A percentile compares a stretch with the other conserved stretches of the same genome.
These are phyloP conservation scores for Pseudocercospora eumusae DNA, from an alignment of 2,329 filamentous ascomycete species.

Conservation along the genomic window DNA sequence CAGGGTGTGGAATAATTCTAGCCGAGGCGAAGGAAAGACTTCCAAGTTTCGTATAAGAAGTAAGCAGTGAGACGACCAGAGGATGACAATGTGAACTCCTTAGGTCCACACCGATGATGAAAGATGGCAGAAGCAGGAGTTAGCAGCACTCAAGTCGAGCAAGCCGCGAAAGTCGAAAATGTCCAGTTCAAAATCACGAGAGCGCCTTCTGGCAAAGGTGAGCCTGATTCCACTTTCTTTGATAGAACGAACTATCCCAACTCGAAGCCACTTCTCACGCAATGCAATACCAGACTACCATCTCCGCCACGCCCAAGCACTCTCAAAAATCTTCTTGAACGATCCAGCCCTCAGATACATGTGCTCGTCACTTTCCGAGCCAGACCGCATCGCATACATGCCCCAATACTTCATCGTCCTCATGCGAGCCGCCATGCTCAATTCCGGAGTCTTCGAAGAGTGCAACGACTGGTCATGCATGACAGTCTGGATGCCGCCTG, in stretches of 20 bases:
- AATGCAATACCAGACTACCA: not conserved
- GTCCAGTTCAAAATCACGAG: not conserved
- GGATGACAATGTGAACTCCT: not conserved
- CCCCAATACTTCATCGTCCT: slow-evolving; percentile 28
- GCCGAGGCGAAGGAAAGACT: not conserved
- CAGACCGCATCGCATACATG: slow-evolving; percentile 24
- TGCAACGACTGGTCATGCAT: slow-evolving; percentile 27
- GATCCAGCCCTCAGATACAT: slow-evolving; percentile 33
- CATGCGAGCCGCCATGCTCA: slow-evolving; percentile 30
- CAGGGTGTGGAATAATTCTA: no score
- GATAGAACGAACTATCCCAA: no score
- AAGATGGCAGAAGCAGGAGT: not conserved
- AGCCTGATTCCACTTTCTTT: not conserved
- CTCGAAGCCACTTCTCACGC: not conserved
- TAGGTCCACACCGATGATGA: not conserved
- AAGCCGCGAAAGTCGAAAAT: not conserved
- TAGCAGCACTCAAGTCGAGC: not conserved
- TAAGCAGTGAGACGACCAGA: no score
- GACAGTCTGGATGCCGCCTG: slow-evolving; percentile 31
- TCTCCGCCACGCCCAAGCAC: not conserved
- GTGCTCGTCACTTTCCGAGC: slow-evolving; percentile 20
- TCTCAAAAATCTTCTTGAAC: slow-evolving; percentile 24
- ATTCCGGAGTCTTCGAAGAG: slow-evolving; percentile 30
- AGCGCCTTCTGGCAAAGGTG: slow-evolving; percentile 5
- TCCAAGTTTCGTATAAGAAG: not conserved